A percentile compares a stretch with the other conserved stretches of the same genome.
Evolutionary conservation across 2,329 filamentous ascomycete genomes (phyloP).

Genomic region (Tolypocladium tropicale): DNA sequence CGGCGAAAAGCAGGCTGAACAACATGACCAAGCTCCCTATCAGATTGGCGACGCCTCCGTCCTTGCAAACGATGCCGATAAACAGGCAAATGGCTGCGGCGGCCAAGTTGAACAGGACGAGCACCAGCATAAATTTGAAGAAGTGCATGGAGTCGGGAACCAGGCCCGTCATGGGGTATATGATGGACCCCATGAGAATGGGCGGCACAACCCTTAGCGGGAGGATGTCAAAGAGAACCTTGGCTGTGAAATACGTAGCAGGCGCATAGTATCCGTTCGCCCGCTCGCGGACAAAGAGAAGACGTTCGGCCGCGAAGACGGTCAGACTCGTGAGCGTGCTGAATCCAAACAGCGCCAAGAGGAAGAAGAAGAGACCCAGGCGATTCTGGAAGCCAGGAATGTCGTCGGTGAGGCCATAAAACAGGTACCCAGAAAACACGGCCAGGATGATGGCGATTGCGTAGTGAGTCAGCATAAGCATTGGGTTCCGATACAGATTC

Average conservation of each 20-base stretch:
- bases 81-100: slow-evolving; percentile 90
- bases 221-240: slow-evolving; percentile 96
- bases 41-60: slow-evolving; percentile 82
- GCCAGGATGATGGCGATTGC: slow-evolving; percentile 92
- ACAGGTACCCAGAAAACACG: slow-evolving; percentile 88
- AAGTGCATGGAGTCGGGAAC: slow-evolving; percentile 76
- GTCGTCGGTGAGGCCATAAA: slow-evolving; percentile 92
- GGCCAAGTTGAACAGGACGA: slow-evolving; percentile 92
- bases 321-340: slow-evolving; percentile 89
- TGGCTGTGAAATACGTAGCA: slow-evolving; percentile 86
- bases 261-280: slow-evolving; percentile 96
- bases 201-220: slow-evolving; percentile 90
- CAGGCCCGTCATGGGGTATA: slow-evolving; percentile 96
- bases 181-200: slow-evolving; percentile 87
- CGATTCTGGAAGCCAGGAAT: slow-evolving; percentile 97
- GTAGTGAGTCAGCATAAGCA: slow-evolving; percentile 97
- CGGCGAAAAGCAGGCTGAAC: slow-evolving; percentile 90
- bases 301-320: slow-evolving; percentile 82
- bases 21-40: slow-evolving; percentile 95
- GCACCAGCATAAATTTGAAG: slow-evolving; percentile 79
- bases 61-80: slow-evolving; percentile 90
- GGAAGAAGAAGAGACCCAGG: slow-evolving; percentile 93
- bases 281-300: slow-evolving; percentile 85
- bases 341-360: slow-evolving; percentile 92
- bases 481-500: slow-evolving; percentile 93